These are phyloP conservation scores for Aristolochia fimbriata DNA, from an alignment of 164 flowering plant genomes.

Conservation along the genomic window DNA sequence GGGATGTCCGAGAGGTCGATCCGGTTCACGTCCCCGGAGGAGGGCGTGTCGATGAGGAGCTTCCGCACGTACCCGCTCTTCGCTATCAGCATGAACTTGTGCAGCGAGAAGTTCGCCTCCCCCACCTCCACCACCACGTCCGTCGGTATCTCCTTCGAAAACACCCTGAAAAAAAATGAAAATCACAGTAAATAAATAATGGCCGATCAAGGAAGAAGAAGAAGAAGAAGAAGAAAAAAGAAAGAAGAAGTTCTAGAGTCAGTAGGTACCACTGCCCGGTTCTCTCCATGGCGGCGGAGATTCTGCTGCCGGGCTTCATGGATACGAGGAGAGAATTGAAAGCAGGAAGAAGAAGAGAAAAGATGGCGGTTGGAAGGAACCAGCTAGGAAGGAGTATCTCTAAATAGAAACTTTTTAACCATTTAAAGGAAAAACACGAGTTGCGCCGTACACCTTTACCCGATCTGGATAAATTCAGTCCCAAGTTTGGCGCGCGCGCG, in stretches of 20 bases:
- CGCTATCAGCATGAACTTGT: conserved; percentile 91
- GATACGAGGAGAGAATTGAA: conserved; percentile 17
- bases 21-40: conserved; percentile 32
- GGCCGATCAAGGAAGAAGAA: conserved; percentile 4
- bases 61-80: conserved; percentile 82
- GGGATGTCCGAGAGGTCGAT: conserved; percentile 64
- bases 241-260: background rate
- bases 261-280: conserved; percentile 75
- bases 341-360: too few relatives aligned
- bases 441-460: too few relatives aligned
- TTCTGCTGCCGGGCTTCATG: conserved; percentile 19
- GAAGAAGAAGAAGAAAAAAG: background rate
- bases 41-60: conserved; percentile 49
- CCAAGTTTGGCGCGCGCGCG: too few relatives aligned
- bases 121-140: conserved; percentile 68
- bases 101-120: conserved; percentile 68
- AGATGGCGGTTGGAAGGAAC: background rate
- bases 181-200: too few relatives aligned
- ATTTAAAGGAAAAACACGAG: too few relatives aligned
- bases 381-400: background rate
- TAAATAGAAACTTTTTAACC: too few relatives aligned
- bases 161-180: conserved; percentile 44
- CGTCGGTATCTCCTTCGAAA: conserved; percentile 81
- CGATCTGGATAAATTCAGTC: too few relatives aligned
- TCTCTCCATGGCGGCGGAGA: conserved; percentile 74